phyloP scores from a whole-genome alignment of 164 flowering plant genomes.

The Echeveria elegans region DNA sequence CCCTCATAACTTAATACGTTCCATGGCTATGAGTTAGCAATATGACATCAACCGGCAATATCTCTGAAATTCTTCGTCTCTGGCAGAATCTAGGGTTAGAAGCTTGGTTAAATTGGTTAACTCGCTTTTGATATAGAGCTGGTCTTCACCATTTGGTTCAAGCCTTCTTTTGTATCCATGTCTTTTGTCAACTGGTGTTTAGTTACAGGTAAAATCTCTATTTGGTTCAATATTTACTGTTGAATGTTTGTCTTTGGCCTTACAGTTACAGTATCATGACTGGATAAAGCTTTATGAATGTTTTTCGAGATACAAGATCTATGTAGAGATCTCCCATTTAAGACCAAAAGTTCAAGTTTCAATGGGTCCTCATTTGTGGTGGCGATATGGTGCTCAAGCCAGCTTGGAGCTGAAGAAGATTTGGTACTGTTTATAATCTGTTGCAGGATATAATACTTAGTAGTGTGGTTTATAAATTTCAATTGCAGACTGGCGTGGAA shows the following conservation, averaged over 20 bases:
- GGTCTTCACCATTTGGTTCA: not conserved
- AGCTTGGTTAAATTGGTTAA: no score
- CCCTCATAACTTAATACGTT: not conserved
- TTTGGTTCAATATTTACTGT: not conserved
- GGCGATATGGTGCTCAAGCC: conserved; percentile 91
- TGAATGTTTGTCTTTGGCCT: conserved; percentile 1
- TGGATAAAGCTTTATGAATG: conserved; percentile 86
- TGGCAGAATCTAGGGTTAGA: not conserved
- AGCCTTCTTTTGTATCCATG: not conserved
- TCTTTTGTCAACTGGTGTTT: not conserved
- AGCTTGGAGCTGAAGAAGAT: conserved; percentile 72
- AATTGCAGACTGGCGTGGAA: not conserved
- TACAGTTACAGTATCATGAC: conserved; percentile 89
- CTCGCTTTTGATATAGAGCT: not conserved
- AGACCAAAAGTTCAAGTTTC: conserved; percentile 67
- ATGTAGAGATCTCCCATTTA: conserved; percentile 80
- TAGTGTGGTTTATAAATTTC: not conserved
- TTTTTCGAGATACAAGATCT: conserved; percentile 64
- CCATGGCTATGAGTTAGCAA: not conserved
- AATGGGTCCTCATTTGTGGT: conserved; percentile 53
- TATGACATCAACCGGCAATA: not conserved
- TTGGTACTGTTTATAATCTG: conserved; percentile 40
- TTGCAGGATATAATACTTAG: not conserved
- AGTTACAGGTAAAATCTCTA: not conserved
- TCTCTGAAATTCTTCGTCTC: not conserved